These are phyloP conservation scores for Hypoxylon sp. DNA, from an alignment of 2,329 filamentous ascomycete species.

Conservation along the genomic window DNA sequence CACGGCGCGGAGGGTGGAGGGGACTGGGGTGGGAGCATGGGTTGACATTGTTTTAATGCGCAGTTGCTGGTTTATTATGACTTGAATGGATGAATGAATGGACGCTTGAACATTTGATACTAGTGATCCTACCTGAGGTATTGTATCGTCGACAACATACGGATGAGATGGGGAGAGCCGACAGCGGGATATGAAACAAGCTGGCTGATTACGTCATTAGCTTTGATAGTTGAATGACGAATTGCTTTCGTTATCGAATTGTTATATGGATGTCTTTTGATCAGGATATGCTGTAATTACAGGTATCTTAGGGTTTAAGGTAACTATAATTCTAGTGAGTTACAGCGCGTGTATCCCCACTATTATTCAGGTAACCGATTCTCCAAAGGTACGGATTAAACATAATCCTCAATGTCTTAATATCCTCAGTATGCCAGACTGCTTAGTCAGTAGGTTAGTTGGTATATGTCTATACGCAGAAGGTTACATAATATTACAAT, in stretches of 20 bases:
- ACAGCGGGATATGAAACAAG: neutral
- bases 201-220: neutral
- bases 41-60: conserved; percentile 8
- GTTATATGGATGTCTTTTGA: too few species aligned
- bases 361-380: too few species aligned
- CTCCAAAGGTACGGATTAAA: too few species aligned
- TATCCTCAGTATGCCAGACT: too few species aligned
- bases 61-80: neutral
- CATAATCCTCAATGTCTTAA: too few species aligned
- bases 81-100: neutral
- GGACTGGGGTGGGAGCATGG: conserved; percentile 3
- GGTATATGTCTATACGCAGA: too few species aligned
- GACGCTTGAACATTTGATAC: neutral
- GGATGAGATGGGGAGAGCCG: conserved; percentile 1
- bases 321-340: too few species aligned
- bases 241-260: neutral
- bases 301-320: too few species aligned
- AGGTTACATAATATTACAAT: too few species aligned
- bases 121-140: neutral
- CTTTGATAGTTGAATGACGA: neutral
- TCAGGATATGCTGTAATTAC: too few species aligned
- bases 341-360: too few species aligned
- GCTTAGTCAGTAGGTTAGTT: too few species aligned
- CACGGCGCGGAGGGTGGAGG: conserved; percentile 59
- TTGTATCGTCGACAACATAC: neutral